Evolutionary conservation across 352 stramenopile genomes (phyloP), one percentile per base, ranked within the genome.

Genomic region (Plasmopara viticola): DNA sequence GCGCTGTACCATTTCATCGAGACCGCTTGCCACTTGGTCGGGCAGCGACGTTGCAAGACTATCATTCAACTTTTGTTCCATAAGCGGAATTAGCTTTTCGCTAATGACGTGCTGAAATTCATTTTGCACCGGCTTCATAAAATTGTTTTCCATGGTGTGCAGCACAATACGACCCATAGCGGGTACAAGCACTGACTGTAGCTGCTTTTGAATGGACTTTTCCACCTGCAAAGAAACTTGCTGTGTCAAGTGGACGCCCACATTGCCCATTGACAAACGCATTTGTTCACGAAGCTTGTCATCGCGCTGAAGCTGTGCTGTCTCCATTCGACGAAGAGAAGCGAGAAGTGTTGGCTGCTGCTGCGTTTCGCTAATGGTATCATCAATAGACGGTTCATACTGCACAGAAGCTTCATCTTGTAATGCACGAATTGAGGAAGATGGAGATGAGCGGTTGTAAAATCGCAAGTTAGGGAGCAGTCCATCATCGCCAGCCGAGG

Each of bases 81-180:
- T 87, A 35, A 83, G 47, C 5, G 80, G 77, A 37, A 90, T 75
- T 28, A 90, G 53, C 39, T 80, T 79, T 44, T 90, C 80, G 9
- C 64, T 59, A 49, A 90, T 88, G 18, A 84, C 70, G 41, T 84
- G 77, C 58, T 92, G 76, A 47, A 92, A 87, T 9, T 77, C 76
- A 37, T 70, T 86, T 48, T 88, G 77, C 37, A 90, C 76, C 5
- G 83, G 83, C 58, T 93, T 90, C 76, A 91, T 87, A 37, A 90
- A 90, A 51, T 90, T 93, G 64, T 90, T 87, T 53, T 93, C 83
- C 83, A 93, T 93, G 8, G 83, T 93, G 50, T 93, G 83, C 40
- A 93, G 49, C 9, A 93, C 83, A 29, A 93, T 93, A 37, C 83
- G 83, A 4, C 79, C 83, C 76, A 93, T 93, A 6, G 83, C 83